Evolutionary conservation across 2,329 filamentous ascomycete genomes (phyloP), one percentile per base, ranked within the genome.

Genomic region (Talaromyces pinophilus): DNA sequence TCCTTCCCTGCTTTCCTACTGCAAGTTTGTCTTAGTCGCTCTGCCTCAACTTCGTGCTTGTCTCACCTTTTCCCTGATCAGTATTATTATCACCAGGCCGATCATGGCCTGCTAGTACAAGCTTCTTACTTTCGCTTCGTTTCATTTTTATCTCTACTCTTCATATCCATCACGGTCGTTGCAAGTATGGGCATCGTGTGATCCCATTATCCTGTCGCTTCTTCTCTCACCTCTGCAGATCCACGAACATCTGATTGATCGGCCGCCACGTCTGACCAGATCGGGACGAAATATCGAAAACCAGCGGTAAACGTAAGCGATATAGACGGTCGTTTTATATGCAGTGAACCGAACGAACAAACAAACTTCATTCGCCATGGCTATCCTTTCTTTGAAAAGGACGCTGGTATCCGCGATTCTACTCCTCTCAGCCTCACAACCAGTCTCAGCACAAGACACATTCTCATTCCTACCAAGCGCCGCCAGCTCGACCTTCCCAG

Each of bases 401-500:
- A 28, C 40, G 28, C 62, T 64, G 40, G 15, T 64, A 7, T 44
- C 62, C 25, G 38, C 52, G 13, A 40, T 44, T 28, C 48, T 63
- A 13, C 25, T 64, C 38, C 48, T 55, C 25, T 65, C 63, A 50
- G 38, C 50, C 38, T 48, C 44, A 15, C n/a, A 22, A 13, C 30
- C n/a, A 7, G 48, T 46, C 10, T 59, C 52, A 62, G 42, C 63
- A 55, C 69, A 72, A 66, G 63, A 67, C 68, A 69, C 44, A 8
- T 67, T 72, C 62, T 69, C 69, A 62, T 73, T 81, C 28, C 65
- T 80, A 46, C 79, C 79, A 50, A 73, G 77, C 8, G 67, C 76
- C 11, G 74, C 77, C 57, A 79, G 79, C 44, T 69, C 70, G 50
- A 77, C 82, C 50, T 85, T 92, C 59, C 90, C 90, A 4, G 74